Percentiles rank a stretch among this genome's conserved stretches.
These are phyloP conservation scores for Gaertneriomyces sp. DNA, from an alignment of 192 early-diverging fungal genomes.

Conservation along the genomic window DNA sequence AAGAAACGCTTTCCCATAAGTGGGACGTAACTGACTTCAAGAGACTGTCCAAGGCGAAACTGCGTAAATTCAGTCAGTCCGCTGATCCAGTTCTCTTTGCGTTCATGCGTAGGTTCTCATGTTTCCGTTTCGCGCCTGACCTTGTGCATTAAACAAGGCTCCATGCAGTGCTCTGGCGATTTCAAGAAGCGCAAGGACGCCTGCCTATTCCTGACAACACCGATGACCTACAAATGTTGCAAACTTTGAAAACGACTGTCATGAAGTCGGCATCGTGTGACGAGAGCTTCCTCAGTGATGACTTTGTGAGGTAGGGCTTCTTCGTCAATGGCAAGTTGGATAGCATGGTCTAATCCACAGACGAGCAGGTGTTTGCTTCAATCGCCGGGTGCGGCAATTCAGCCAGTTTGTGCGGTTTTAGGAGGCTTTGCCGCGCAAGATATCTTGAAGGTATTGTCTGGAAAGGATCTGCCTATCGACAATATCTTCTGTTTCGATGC, in stretches of 20 bases:
- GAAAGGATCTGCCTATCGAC: constrained; percentile 75
- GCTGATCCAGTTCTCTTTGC: constrained; percentile 35
- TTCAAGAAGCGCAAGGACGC: constrained; percentile 20
- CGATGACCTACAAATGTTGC: constrained; percentile 41
- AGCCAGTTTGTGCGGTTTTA: constrained; percentile 77
- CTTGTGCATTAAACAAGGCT: background rate
- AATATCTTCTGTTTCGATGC: constrained; percentile 66
- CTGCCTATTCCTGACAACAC: constrained; percentile 17
- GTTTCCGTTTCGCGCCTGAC: background rate
- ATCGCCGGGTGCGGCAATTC: constrained; percentile 62
- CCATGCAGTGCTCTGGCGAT: constrained; percentile 35
- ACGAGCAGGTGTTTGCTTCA: constrained; percentile 40
- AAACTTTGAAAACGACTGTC: constrained; percentile 1
- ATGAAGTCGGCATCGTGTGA: constrained; percentile 22
- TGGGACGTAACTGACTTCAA: constrained; percentile 4
- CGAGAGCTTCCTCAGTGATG: constrained; percentile 37
- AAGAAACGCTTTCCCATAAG: background rate
- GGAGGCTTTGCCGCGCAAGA: constrained; percentile 90
- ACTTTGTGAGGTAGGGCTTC: constrained; percentile 40
- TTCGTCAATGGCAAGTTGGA: background rate
- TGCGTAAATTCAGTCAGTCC: constrained; percentile 20
- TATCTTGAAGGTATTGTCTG: constrained; percentile 77
- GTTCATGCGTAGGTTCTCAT: constrained; percentile 22
- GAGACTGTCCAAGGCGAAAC: constrained; percentile 17
- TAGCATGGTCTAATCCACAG: no score